A percentile compares a stretch with the other conserved stretches of the same genome.
Conservation (phyloP, 148 eudicot species). For the Talinum fruticosum region DNA sequence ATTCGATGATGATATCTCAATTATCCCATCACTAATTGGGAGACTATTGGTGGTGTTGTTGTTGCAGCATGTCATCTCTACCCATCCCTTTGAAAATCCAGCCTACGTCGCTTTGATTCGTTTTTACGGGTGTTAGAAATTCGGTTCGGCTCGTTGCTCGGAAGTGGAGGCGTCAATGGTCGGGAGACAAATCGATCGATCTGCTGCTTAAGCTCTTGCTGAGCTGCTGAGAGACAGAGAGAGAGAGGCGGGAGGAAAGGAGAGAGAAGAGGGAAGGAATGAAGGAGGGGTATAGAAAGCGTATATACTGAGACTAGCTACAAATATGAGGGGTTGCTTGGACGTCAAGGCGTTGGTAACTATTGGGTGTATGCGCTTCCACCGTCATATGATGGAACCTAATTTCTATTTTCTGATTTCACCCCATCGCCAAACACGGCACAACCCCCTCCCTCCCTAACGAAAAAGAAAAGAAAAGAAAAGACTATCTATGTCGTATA, state of each 20-base stretch:
- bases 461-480: too few species aligned
- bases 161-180: too few species aligned
- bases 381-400: slow-evolving; percentile 12
- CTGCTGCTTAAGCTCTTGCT: background rate
- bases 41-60: slow-evolving; percentile 10
- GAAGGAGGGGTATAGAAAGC: background rate
- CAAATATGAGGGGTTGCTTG: slow-evolving; percentile 53
- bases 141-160: too few species aligned
- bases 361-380: slow-evolving; percentile 31
- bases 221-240: slow-evolving; percentile 4
- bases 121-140: background rate
- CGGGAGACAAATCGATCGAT: background rate
- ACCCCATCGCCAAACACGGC: too few species aligned
- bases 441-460: too few species aligned
- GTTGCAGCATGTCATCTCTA: slow-evolving; percentile 56
- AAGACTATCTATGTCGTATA: too few species aligned
- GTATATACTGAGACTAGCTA: slow-evolving; percentile 18
- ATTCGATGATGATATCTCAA: background rate
- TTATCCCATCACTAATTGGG: slow-evolving; percentile 18
- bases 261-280: background rate
- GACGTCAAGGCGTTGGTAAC: slow-evolving; percentile 66
- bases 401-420: background rate
- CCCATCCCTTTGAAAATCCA: slow-evolving; percentile 14
- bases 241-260: slow-evolving; percentile 12
- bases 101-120: background rate